Evolutionary conservation across 2,329 filamentous ascomycete genomes (phyloP), one percentile per base, ranked within the genome.

Genomic region (Drechslerella dactyloides): DNA sequence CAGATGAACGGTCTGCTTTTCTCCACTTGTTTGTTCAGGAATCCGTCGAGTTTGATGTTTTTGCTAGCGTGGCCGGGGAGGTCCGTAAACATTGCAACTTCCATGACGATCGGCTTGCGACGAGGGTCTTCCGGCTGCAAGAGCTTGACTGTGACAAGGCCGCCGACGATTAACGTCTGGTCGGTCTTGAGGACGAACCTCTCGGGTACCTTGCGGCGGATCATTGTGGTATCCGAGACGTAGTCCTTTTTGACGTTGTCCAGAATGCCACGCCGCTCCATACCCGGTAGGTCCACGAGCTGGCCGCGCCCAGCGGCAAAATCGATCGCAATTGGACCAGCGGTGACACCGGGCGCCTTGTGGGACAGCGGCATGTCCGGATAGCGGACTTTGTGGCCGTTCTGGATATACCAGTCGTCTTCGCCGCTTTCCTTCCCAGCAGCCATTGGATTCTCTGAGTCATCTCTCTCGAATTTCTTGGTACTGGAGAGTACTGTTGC

Each of bases 301-400:
- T 99, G 96, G 63, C 94, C 94, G 77, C 87, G 89, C 17, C 65
- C 51, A 17, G 69, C 68, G 51, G 93, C 93, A 78, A 94, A 99
- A 0, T 92, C 91, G 17, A 97, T 87, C 27, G 94, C 89, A 75
- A 99, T 97, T 0, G 94, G 94, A 0, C 92, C 96, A 1, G 93
- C 94, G 0, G 94, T 99, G 0, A 94, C 99, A 8, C 96, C 94
- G 0, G 94, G 91, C 1, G 97, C 83, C 2, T 90, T 85, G 0
- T 92, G 96, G 1, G 96, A 89, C 10, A 96, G 81, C 0, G 93
- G 93, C 85, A 97, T 93, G 15, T 86, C 82, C 3, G 93, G 93
- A 76, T 88, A 97, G 56, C 88, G 84, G 1, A 85, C 87, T 76
- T 92, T 91, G 2, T 83, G 81, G 72, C 88, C 90, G 0, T 86